Conservation (phyloP, 2,329 filamentous ascomycete species). For the Macroventuria anomochaeta region DNA sequence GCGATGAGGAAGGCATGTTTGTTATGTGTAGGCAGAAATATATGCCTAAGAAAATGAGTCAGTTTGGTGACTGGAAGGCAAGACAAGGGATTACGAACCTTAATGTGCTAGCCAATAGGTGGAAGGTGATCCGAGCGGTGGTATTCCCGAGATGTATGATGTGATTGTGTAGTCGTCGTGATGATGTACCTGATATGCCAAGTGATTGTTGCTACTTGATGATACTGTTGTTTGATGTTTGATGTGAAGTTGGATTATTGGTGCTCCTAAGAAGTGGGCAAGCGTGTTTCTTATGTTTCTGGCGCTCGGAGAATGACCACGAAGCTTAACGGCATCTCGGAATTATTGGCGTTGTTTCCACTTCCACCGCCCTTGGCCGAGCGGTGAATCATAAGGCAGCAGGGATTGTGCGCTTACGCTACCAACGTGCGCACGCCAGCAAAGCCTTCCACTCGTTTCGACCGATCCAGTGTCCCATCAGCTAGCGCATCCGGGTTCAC, state of each 20-base stretch:
- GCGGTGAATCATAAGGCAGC: constrained; percentile 35
- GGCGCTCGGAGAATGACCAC: constrained; percentile 37
- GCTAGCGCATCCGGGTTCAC: constrained; percentile 11
- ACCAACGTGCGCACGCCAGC: constrained; percentile 17
- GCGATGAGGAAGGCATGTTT: constrained; percentile 56
- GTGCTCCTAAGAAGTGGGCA: constrained; percentile 25
- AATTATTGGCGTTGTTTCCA: constrained; percentile 36
- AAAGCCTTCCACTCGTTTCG: constrained; percentile 18
- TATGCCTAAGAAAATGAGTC: constrained; percentile 57
- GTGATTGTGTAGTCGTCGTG: constrained; percentile 14
- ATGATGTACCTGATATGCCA: constrained; percentile 12
- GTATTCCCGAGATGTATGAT: constrained; percentile 17
- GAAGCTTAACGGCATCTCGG: constrained; percentile 38
- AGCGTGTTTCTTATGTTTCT: constrained; percentile 43
- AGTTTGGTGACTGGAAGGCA: constrained; percentile 46
- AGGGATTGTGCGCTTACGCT: constrained; percentile 23
- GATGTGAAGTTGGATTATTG: constrained; percentile 23
- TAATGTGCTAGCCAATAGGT: constrained; percentile 40
- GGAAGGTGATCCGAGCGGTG: constrained; percentile 44
- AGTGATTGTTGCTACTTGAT: not conserved
- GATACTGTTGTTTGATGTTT: constrained; percentile 9
- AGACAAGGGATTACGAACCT: constrained; percentile 42
- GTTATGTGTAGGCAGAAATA: constrained; percentile 39
- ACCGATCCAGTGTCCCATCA: constrained; percentile 13
- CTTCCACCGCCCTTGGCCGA: constrained; percentile 38